Conservation (phyloP, 2,329 filamentous ascomycete genomes). For the Mycosphaerella sp. region DNA sequence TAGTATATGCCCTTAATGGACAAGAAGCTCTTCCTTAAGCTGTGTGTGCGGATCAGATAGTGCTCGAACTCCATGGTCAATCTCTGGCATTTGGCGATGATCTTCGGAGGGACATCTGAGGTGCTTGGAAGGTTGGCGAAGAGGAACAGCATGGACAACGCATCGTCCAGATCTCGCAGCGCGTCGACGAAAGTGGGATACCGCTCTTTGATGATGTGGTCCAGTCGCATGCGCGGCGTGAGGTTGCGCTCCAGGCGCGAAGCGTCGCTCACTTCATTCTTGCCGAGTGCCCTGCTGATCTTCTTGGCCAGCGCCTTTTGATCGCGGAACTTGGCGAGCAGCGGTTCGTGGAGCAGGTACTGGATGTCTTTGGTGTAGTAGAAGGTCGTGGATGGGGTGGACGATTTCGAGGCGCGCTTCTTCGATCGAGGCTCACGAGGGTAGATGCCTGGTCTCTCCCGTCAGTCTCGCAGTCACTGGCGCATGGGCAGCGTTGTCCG, state of each 20-base stretch:
- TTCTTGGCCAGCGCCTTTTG: constrained; percentile 98
- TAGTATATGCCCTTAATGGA: constrained; percentile 99
- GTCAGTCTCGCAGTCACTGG: background rate
- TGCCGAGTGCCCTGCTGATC: constrained; percentile 84
- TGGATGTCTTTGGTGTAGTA: constrained; percentile 93
- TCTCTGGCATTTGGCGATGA: constrained; percentile 89
- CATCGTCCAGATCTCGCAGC: constrained; percentile 90
- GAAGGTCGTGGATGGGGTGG: constrained; percentile 88
- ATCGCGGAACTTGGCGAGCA: constrained; percentile 90
- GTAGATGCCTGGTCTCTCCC: constrained; percentile 69
- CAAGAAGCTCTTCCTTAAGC: constrained; percentile 89
- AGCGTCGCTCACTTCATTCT: constrained; percentile 85
- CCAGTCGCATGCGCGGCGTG: constrained; percentile 81
- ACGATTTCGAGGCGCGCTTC: constrained; percentile 91
- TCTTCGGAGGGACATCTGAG: constrained; percentile 83
- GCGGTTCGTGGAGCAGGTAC: constrained; percentile 92
- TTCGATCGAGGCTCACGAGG: constrained; percentile 93
- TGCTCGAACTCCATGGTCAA: constrained; percentile 95
- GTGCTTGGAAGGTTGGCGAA: constrained; percentile 95
- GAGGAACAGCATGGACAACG: constrained; percentile 91
- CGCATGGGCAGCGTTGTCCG: background rate
- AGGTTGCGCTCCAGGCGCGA: constrained; percentile 84
- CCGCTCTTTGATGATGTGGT: constrained; percentile 95
- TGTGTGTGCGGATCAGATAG: constrained; percentile 88
- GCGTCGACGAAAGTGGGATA: constrained; percentile 97